Conservation (phyloP, 1,284 basidiomycete genomes). For the Meripilus lineatus region DNA sequence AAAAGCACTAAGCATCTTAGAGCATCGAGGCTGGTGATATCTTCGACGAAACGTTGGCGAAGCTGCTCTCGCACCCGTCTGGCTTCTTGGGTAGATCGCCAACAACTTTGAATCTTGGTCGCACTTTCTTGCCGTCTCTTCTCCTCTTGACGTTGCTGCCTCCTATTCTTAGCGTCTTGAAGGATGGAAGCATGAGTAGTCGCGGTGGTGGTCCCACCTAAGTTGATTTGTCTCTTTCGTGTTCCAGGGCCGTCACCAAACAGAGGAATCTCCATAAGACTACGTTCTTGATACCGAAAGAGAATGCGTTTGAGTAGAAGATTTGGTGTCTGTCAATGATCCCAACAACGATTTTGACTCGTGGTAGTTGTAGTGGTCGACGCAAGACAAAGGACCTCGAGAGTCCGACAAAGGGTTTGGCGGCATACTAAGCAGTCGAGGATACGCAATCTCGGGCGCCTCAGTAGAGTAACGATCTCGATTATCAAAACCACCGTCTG, state of each 20-base stretch:
- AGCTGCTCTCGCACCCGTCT: slow-evolving; percentile 38
- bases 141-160: slow-evolving; percentile 51
- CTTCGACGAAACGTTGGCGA: slow-evolving; percentile 39
- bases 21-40: slow-evolving; percentile 47
- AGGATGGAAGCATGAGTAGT: slow-evolving; percentile 53
- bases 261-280: slow-evolving; percentile 28
- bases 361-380: too few relatives aligned
- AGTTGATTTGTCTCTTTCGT: slow-evolving; percentile 64
- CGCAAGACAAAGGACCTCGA: too few relatives aligned
- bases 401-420: too few relatives aligned
- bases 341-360: too few relatives aligned
- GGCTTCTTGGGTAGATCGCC: slow-evolving; percentile 45
- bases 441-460: too few relatives aligned
- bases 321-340: too few relatives aligned
- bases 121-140: slow-evolving; percentile 56
- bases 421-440: too few relatives aligned
- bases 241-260: slow-evolving; percentile 41
- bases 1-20: slow-evolving; percentile 59
- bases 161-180: slow-evolving; percentile 52
- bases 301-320: too few relatives aligned
- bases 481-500: too few relatives aligned
- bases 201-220: slow-evolving; percentile 58
- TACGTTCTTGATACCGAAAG: too few relatives aligned
- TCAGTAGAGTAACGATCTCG: too few relatives aligned
- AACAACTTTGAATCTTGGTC: slow-evolving; percentile 62